phyloP scores from a whole-genome alignment of 2,329 filamentous ascomycete species.

The Epicoccum sorghinum region DNA sequence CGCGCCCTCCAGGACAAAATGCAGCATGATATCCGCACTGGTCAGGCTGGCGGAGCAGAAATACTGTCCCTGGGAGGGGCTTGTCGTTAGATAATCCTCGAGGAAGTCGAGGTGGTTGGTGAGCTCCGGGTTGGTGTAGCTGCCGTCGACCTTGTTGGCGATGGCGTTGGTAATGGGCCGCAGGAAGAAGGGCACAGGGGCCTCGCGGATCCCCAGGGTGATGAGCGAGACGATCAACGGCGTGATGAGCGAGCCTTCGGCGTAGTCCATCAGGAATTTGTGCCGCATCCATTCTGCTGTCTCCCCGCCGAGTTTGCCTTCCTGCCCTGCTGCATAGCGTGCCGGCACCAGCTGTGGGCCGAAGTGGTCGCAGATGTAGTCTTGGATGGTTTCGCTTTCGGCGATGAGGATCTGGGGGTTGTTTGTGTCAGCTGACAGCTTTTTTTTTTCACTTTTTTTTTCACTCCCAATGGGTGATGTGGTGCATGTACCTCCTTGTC shows the following conservation, averaged over 20 bases:
- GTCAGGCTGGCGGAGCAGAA: slow-evolving; percentile 58
- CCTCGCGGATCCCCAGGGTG: slow-evolving; percentile 57
- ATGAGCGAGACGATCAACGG: slow-evolving; percentile 70
- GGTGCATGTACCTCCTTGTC: slow-evolving; percentile 46
- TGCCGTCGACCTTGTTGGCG: slow-evolving; percentile 53
- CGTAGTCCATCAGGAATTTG: slow-evolving; percentile 72
- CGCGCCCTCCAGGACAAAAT: slow-evolving; percentile 58
- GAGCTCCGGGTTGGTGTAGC: slow-evolving; percentile 56
- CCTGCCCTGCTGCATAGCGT: slow-evolving; percentile 59
- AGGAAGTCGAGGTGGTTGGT: slow-evolving; percentile 58
- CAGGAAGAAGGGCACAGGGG: slow-evolving; percentile 71
- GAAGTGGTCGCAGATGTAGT: slow-evolving; percentile 79
- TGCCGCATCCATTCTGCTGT: slow-evolving; percentile 66
- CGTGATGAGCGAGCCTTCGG: slow-evolving; percentile 83
- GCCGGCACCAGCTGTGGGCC: slow-evolving; percentile 59
- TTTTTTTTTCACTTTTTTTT: background rate
- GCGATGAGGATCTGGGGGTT: slow-evolving; percentile 64
- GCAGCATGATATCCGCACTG: slow-evolving; percentile 60
- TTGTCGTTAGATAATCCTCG: slow-evolving; percentile 56
- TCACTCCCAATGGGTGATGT: background rate
- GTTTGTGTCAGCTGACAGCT: slow-evolving; percentile 1
- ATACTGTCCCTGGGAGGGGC: slow-evolving; percentile 57
- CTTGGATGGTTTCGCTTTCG: slow-evolving; percentile 80
- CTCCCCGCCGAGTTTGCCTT: slow-evolving; percentile 63
- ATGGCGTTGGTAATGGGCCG: slow-evolving; percentile 66